Evolutionary conservation across 1,284 basidiomycete genomes (phyloP), one percentile per base, ranked within the genome.

Genomic region (Pyrrhoderma lamaoense): DNA sequence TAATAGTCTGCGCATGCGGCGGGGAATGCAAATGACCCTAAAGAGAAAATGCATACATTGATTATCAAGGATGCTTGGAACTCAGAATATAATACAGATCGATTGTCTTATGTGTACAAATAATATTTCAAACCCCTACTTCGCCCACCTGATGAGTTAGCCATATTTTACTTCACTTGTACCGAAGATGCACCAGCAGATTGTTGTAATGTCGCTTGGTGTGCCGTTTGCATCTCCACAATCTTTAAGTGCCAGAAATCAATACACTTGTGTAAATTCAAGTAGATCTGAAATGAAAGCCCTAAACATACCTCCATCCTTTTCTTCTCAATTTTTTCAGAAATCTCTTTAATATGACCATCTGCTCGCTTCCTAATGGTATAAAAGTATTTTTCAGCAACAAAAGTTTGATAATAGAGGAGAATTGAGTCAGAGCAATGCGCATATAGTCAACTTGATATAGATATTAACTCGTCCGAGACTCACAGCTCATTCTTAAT

Each of bases 401-500:
- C 9, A 31, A 47, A 40, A 47, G 16, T n/a, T n/a, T n/a, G n/a
- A n/a, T n/a, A n/a, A n/a, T n/a, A n/a, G n/a, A n/a, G 43, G 27
- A 51, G 35, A 37, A 45, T 22, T 35, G 34, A 19, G n/a, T 19
- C 3, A 21, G 4, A 45, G n/a, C 11, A 23, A 39, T 25, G 23
- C 3, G 34, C 42, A 36, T 31, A 31, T 31, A 31, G 27, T 31
- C 27, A 31, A 5, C 11, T 31, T 5, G 11, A 31, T 5, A 11
- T 31, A 31, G 11, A 22, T 2, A 25, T n/a, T 19, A 3, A 73
- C 38, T 7, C 5, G 38, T 7, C 5, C 38, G 38, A 18, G n/a
- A 40, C 88, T 54, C 56, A 97, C 94, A 96, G 91, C 67, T 99
- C 94, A 45, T 79, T 70, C 49, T 73, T 76, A 63, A 99, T 98